These are phyloP conservation scores for Trichoderma asperellum DNA, from an alignment of 2,329 filamentous ascomycete genomes.

Conservation along the genomic window DNA sequence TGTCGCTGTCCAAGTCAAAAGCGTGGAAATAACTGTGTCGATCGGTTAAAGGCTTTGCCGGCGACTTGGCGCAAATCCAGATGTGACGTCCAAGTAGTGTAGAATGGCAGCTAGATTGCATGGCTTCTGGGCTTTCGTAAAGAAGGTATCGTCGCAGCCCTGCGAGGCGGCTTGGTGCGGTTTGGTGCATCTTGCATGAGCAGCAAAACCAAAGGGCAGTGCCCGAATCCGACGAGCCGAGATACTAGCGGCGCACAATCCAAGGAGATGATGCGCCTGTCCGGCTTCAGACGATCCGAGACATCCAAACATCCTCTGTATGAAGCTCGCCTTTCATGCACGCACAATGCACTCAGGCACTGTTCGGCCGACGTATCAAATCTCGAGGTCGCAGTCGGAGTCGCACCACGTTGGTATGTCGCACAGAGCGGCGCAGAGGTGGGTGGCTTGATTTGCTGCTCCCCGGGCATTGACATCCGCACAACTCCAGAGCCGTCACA, in stretches of 20 bases:
- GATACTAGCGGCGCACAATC: background rate
- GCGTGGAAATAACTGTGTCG: too few species aligned
- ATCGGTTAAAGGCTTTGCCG: background rate
- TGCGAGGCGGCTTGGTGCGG: background rate
- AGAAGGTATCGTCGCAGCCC: background rate
- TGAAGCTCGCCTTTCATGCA: background rate
- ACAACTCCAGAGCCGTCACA: background rate
- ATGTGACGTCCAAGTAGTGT: background rate
- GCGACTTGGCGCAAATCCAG: background rate
- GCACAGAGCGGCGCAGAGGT: constrained; percentile 22
- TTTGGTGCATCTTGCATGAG: background rate
- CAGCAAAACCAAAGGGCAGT: background rate
- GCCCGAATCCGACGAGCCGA: background rate
- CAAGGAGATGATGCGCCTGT: background rate
- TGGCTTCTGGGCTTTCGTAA: background rate
- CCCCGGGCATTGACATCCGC: background rate
- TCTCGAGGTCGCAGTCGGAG: constrained; percentile 8
- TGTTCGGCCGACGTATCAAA: background rate
- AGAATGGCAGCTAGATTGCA: background rate
- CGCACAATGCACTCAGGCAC: background rate
- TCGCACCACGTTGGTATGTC: constrained; percentile 27
- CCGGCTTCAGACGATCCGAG: background rate
- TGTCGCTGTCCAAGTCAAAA: too few species aligned
- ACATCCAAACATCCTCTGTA: background rate
- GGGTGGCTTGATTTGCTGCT: background rate